A percentile compares a stretch with the other conserved stretches of the same genome.
Conservation (phyloP, 1,284 basidiomycete species). For the Wallemia hederae region DNA sequence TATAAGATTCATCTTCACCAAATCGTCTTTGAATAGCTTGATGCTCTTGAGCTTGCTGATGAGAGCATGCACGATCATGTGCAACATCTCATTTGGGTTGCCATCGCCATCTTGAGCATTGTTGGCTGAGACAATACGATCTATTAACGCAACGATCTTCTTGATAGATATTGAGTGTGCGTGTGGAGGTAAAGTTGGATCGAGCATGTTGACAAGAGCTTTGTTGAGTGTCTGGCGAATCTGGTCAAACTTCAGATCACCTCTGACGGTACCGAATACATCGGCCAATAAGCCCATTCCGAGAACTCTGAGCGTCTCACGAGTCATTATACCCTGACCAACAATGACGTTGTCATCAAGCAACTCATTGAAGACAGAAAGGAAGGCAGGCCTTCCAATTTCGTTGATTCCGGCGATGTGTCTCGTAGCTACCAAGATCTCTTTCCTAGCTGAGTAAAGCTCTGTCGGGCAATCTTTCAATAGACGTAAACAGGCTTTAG, state of each 20-base stretch:
- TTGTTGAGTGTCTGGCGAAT: constrained; percentile 52
- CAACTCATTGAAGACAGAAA: constrained; percentile 64
- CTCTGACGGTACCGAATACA: constrained; percentile 67
- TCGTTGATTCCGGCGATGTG: neutral
- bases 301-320: constrained; percentile 54
- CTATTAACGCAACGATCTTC: constrained; percentile 4
- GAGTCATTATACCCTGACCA: constrained; percentile 43
- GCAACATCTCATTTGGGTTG: constrained; percentile 29
- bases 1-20: constrained; percentile 4
- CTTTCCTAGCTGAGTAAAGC: constrained; percentile 52
- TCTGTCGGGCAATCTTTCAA: constrained; percentile 81
- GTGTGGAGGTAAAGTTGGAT: constrained; percentile 49
- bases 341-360: constrained; percentile 76
- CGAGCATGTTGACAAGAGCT: constrained; percentile 70
- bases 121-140: constrained; percentile 20
- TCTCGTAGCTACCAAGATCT: constrained; percentile 10
- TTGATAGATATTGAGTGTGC: constrained; percentile 23
- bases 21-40: neutral
- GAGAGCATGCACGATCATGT: constrained; percentile 50
- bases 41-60: constrained; percentile 65
- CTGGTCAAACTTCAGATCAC: constrained; percentile 50
- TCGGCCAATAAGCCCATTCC: constrained; percentile 78
- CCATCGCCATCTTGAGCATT: constrained; percentile 22
- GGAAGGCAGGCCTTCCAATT: constrained; percentile 33
- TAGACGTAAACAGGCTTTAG: constrained; percentile 52